phyloP scores from a whole-genome alignment of 192 early-diverging fungal genomes.

The Podila clonocystis region DNA sequence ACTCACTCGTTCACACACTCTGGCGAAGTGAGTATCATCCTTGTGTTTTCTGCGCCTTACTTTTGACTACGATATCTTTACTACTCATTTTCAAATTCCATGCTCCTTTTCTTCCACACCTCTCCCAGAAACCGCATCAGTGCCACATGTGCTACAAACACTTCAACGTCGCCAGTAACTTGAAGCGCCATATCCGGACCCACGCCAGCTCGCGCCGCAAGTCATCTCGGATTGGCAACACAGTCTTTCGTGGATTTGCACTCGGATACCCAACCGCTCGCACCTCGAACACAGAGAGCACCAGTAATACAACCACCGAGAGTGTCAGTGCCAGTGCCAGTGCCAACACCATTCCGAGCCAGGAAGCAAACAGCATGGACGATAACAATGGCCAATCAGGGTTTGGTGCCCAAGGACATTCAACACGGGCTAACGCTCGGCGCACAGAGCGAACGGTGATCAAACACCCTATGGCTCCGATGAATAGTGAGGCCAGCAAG shows the following conservation, averaged over 20 bases:
- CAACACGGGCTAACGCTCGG: too few species aligned
- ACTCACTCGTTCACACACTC: constrained; percentile 39
- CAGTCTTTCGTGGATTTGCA: constrained; percentile 33
- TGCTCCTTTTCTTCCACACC: neutral
- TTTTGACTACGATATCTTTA: neutral
- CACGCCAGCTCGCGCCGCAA: constrained; percentile 27
- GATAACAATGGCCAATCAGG: neutral
- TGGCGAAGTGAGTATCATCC: constrained; percentile 12
- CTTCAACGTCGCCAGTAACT: constrained; percentile 49
- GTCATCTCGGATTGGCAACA: constrained; percentile 11
- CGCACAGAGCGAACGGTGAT: too few species aligned
- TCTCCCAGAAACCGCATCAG: constrained; percentile 34
- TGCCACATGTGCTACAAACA: constrained; percentile 27
- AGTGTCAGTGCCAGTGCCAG: neutral
- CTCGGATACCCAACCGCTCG: constrained; percentile 6
- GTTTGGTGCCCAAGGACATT: too few species aligned
- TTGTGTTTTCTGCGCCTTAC: neutral
- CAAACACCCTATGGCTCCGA: too few species aligned
- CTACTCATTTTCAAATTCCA: neutral
- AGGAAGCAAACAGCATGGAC: neutral
- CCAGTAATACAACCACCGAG: neutral
- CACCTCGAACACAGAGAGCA: neutral
- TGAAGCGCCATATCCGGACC: constrained; percentile 38
- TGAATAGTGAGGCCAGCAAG: too few species aligned
- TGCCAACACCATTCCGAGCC: neutral